Evolutionary conservation across 2,329 filamentous ascomycete genomes (phyloP).

Genomic region (Juglanconis juglandina): DNA sequence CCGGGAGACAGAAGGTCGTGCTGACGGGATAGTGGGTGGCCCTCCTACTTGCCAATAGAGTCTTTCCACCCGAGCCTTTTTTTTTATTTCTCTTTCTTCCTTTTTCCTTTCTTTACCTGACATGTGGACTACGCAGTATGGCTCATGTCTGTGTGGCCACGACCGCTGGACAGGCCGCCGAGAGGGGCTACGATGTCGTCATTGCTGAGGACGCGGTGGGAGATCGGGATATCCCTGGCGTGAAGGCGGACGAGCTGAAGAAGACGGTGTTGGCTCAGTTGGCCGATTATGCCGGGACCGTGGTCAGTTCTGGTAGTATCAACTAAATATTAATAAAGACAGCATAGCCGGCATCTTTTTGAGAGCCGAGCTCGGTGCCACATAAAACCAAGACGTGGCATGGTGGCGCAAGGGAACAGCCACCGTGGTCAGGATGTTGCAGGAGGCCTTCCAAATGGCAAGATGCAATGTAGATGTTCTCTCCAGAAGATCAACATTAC

Average conservation of each 20-base stretch:
- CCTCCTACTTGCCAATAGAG: no score
- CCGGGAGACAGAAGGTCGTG: slow-evolving; percentile 57
- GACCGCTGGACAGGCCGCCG: slow-evolving; percentile 57
- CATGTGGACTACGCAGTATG: background rate
- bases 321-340: background rate
- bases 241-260: slow-evolving; percentile 49
- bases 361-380: no score
- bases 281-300: slow-evolving; percentile 60
- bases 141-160: slow-evolving; percentile 64
- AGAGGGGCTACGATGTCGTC: slow-evolving; percentile 62
- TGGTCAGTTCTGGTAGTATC: slow-evolving; percentile 34
- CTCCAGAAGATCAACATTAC: no score
- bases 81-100: no score
- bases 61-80: no score
- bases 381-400: no score
- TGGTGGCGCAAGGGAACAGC: no score
- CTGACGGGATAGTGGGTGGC: slow-evolving; percentile 55
- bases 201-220: slow-evolving; percentile 61
- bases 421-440: no score
- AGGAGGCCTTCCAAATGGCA: no score
- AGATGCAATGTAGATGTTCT: no score
- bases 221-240: slow-evolving; percentile 64
- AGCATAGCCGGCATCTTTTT: no score
- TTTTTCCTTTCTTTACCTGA: background rate
- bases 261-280: slow-evolving; percentile 55